These are phyloP conservation scores for Leishmania guyanensis DNA, from an alignment of 208 protist species.

Conservation along the genomic window DNA sequence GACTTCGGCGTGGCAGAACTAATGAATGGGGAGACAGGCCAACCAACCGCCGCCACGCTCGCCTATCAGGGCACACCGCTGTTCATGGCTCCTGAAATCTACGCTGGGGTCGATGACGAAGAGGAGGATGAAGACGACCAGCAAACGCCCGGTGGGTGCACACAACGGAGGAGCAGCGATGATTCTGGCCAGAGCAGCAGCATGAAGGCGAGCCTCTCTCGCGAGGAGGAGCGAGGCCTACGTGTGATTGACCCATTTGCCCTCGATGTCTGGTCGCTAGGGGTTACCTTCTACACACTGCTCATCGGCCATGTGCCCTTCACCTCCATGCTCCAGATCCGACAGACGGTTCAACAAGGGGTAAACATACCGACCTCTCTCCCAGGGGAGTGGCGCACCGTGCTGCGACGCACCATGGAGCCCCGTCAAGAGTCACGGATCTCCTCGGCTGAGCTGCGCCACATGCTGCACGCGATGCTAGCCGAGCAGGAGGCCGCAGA, in stretches of 20 bases:
- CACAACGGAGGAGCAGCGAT: not conserved
- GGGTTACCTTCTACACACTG: conserved; percentile 89
- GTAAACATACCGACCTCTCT: conserved; percentile 10
- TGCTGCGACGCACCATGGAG: conserved; percentile 25
- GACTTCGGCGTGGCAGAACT: conserved; percentile 88
- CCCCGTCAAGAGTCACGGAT: conserved; percentile 8
- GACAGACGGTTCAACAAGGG: conserved; percentile 13
- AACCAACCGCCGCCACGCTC: conserved; percentile 51
- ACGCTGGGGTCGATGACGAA: conserved; percentile 19
- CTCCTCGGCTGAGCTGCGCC: conserved; percentile 17
- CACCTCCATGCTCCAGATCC: conserved; percentile 31
- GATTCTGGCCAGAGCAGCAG: not conserved
- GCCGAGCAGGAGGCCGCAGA: conserved; percentile 9
- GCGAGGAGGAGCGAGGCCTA: conserved; percentile 1
- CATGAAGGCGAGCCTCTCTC: not conserved
- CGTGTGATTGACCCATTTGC: conserved; percentile 59
- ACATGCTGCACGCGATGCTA: conserved; percentile 21
- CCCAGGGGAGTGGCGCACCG: conserved; percentile 19
- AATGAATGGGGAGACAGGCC: conserved; percentile 47
- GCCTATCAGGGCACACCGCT: conserved; percentile 72
- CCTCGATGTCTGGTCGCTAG: conserved; percentile 89
- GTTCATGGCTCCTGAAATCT: conserved; percentile 85
- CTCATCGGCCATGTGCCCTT: conserved; percentile 95
- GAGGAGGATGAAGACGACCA: not conserved
- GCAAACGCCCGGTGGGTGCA: not conserved